Conservation (phyloP, 352 stramenopile genomes). For the Pythium phragmiticola region DNA sequence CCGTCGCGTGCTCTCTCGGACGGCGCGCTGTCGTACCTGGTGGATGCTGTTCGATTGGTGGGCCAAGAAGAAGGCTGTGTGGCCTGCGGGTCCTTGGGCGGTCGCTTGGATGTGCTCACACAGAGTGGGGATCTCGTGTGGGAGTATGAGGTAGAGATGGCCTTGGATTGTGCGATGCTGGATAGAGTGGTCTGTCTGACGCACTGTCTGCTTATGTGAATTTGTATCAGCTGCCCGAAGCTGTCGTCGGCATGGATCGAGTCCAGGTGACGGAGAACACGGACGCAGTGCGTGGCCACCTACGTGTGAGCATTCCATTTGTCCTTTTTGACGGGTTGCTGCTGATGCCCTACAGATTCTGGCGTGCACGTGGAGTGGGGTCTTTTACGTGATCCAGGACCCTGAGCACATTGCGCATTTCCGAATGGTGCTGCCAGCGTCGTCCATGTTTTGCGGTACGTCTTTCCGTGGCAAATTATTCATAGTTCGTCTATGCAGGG, state of each 20-base stretch:
- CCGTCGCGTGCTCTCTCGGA: conserved; percentile 30
- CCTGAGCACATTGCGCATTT: conserved; percentile 50
- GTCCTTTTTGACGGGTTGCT: not conserved
- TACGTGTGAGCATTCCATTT: not conserved
- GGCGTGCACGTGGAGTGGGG: conserved; percentile 69
- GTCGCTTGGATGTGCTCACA: conserved; percentile 18
- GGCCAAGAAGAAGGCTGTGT: conserved; percentile 16
- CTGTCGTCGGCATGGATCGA: conserved; percentile 27
- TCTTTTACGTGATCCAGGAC: conserved; percentile 52
- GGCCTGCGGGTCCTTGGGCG: conserved; percentile 22
- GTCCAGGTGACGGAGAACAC: conserved; percentile 10
- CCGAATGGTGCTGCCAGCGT: conserved; percentile 55
- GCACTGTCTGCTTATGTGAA: not conserved
- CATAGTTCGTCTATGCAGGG: not conserved
- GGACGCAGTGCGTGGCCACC: conserved; percentile 18
- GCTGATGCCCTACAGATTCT: conserved; percentile 39
- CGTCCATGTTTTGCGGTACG: conserved; percentile 70
- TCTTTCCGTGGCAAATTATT: not conserved
- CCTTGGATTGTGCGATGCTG: not conserved
- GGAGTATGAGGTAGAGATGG: conserved; percentile 20
- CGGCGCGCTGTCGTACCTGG: conserved; percentile 38
- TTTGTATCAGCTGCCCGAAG: conserved; percentile 21
- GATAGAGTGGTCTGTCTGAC: not conserved
- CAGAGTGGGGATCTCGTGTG: conserved; percentile 19
- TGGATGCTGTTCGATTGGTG: conserved; percentile 35